These are phyloP conservation scores for Suhomyces anneliseae DNA, from an alignment of 1,139 yeast genomes.

Conservation along the genomic window DNA sequence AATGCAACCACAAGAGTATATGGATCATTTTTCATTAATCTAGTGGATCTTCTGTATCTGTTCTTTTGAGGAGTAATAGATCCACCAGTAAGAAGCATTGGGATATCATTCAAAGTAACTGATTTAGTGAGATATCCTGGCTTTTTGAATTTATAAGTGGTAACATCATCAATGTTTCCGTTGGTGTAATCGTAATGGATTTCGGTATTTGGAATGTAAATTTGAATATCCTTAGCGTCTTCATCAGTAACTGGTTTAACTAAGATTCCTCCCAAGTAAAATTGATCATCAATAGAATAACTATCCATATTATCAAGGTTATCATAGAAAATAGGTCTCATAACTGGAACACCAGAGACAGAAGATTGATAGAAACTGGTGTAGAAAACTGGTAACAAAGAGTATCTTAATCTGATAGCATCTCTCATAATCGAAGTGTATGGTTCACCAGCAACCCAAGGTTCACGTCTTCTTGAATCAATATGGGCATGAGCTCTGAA, in stretches of 20 bases:
- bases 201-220: slow-evolving; percentile 67
- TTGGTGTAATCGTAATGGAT: slow-evolving; percentile 59
- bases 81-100: slow-evolving; percentile 79
- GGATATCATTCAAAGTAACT: slow-evolving; percentile 64
- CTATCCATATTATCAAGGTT: slow-evolving; percentile 50
- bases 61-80: slow-evolving; percentile 66
- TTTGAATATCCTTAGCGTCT: slow-evolving; percentile 40
- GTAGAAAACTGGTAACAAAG: slow-evolving; percentile 74
- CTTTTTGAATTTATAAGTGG: slow-evolving; percentile 8
- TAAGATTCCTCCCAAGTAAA: slow-evolving; percentile 77
- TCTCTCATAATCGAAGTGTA: slow-evolving; percentile 66
- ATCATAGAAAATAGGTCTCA: slow-evolving; percentile 74
- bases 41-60: slow-evolving; percentile 77
- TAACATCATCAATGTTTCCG: slow-evolving; percentile 24
- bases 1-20: slow-evolving; percentile 73
- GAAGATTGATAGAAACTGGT: slow-evolving; percentile 75
- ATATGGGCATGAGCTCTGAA: slow-evolving; percentile 97
- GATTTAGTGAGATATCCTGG: slow-evolving; percentile 19
- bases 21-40: slow-evolving; percentile 79
- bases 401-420: slow-evolving; percentile 71
- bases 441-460: slow-evolving; percentile 82
- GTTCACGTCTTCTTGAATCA: slow-evolving; percentile 89
- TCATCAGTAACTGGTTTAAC: slow-evolving; percentile 80
- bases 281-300: slow-evolving; percentile 77
- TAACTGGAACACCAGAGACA: slow-evolving; percentile 62